phyloP scores from a whole-genome alignment of 1,284 basidiomycete species.

The Afroboletus lepidellus region DNA sequence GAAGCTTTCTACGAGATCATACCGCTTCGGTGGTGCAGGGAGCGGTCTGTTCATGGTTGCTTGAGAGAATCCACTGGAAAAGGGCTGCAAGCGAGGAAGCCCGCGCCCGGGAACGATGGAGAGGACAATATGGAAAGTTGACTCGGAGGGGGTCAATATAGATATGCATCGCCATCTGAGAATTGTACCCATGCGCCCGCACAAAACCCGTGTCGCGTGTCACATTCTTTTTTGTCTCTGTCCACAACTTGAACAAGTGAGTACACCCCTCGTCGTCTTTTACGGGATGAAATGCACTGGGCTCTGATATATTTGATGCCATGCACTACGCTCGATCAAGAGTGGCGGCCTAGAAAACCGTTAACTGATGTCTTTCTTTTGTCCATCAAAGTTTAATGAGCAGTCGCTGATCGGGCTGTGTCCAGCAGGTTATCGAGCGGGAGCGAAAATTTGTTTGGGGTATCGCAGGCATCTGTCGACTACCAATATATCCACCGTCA shows the following conservation, averaged over 20 bases:
- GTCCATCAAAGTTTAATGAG: neutral
- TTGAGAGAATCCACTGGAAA: conserved; percentile 1
- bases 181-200: neutral
- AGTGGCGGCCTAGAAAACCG: conserved; percentile 89
- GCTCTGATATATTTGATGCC: conserved; percentile 74
- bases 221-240: neutral
- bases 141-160: conserved; percentile 3
- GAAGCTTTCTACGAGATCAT: conserved; percentile 40
- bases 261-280: neutral
- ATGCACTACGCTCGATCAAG: conserved; percentile 66
- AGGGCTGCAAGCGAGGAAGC: conserved; percentile 18
- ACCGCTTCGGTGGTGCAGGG: conserved; percentile 16
- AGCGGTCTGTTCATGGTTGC: conserved; percentile 26
- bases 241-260: neutral
- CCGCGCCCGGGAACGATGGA: conserved; percentile 4
- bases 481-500: neutral
- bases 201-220: neutral
- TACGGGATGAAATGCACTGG: conserved; percentile 82
- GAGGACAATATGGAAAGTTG: conserved; percentile 17
- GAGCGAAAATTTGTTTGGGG: neutral
- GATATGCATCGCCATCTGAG: conserved; percentile 7
- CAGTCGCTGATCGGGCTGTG: conserved; percentile 9
- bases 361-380: conserved; percentile 62
- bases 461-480: neutral
- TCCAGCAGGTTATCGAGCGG: conserved; percentile 7